These are phyloP conservation scores for Berkeleyomyces rouxiae DNA, from an alignment of 2,329 filamentous ascomycete genomes.

Conservation along the genomic window DNA sequence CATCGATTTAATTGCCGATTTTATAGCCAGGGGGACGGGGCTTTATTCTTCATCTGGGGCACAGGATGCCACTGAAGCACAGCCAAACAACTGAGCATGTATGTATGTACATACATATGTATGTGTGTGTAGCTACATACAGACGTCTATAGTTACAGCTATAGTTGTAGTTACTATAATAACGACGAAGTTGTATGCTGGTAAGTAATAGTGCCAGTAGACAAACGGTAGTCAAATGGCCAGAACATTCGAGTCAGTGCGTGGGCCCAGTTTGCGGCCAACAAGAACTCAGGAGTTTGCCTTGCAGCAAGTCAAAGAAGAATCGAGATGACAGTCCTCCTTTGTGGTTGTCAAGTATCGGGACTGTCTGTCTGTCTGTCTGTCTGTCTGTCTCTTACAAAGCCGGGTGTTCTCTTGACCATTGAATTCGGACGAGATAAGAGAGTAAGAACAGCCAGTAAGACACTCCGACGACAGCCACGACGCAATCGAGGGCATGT, in stretches of 20 bases:
- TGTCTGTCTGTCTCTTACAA: no score
- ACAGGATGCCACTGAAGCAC: neutral
- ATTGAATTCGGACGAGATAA: neutral
- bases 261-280: neutral
- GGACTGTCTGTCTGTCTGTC: no score
- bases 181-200: no score
- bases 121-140: neutral
- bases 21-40: neutral
- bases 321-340: no score
- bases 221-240: neutral
- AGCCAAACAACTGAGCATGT: neutral
- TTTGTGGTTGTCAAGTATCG: no score
- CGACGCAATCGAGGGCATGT: neutral
- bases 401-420: neutral
- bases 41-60: neutral
- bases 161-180: no score
- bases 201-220: no score
- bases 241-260: constrained; percentile 1
- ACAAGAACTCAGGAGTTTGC: no score
- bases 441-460: neutral
- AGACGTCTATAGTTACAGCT: no score
- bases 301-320: no score
- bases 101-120: neutral
- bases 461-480: neutral
- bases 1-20: neutral